Base-by-base conservation (phyloP, 768 basidiomycete species). In the Termitomyces sp. region DNA sequence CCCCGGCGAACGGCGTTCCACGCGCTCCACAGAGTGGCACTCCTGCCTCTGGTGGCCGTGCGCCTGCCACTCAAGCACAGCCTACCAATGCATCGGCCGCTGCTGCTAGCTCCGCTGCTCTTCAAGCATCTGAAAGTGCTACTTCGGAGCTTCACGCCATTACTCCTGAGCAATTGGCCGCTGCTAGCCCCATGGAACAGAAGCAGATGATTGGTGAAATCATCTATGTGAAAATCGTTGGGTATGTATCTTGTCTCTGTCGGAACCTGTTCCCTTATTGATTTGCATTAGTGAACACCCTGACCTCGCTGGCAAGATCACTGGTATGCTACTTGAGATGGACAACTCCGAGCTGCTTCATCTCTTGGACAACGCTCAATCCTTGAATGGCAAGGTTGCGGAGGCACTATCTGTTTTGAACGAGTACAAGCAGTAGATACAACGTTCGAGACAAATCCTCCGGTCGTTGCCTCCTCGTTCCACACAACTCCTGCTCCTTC, bases 151-250 rank as follows among this genome's bases (percentile, higher is more conserved):
- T 74, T 48, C 72, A 80, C n/a, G 68, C 71, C 10, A 68, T 84
- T 61, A 77, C 76, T 40, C 67, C 80, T 53, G 68, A 79, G 58
- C 80, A 80, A 20, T 76, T 79, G 44, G 74, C 86, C 24, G 72
- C 76, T 58, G 81, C 92, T 58, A 85, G 82, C 49, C 76, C 92
- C 22, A 79, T 85, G 67, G 96, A 98, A 74, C 94, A 98, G 84
- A 99, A 99, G 81, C 97, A 99, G 74, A 94, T 98, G 89, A 81
- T 99, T 49, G 97, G 97, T 65, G 97, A 99, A 76, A 85, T 90
- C 51, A 85, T 98, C 65, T 98, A 98, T 77, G 87, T 96, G 83
- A 88, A 85, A 70, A 95, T 98, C 63, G 83, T 79, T 57, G 68
- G 74, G 90, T 93, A 76, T 71, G 91, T 82, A 40, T 57, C 55